A percentile compares a stretch with the other conserved stretches of the same genome.
Conservation (phyloP, 805 yeast species). For the Priceomyces fermenticarens region DNA sequence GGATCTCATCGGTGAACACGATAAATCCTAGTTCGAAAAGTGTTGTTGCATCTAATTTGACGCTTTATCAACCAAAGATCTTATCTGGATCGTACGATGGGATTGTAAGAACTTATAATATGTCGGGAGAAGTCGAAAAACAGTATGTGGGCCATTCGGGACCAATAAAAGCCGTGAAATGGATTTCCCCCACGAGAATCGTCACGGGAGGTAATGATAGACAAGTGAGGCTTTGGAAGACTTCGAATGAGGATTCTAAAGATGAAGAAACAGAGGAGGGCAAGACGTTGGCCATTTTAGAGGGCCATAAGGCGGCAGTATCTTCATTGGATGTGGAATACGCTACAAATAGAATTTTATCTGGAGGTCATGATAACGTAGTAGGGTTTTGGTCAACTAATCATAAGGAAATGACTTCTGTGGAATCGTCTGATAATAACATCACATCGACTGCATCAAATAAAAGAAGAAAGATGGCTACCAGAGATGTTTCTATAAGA, state of each 20-base stretch:
- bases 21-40: slow-evolving; percentile 31
- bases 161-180: slow-evolving; percentile 77
- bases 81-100: slow-evolving; percentile 94
- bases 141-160: slow-evolving; percentile 88
- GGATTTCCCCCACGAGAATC: slow-evolving; percentile 71
- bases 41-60: slow-evolving; percentile 18
- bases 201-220: slow-evolving; percentile 89
- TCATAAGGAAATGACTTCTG: slow-evolving; percentile 74
- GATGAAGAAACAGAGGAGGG: slow-evolving; percentile 54
- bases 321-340: slow-evolving; percentile 64
- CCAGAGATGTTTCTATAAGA: slow-evolving; percentile 70
- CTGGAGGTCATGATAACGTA: slow-evolving; percentile 79
- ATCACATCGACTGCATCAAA: slow-evolving; percentile 74
- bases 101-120: slow-evolving; percentile 82
- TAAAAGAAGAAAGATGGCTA: slow-evolving; percentile 81
- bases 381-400: slow-evolving; percentile 88
- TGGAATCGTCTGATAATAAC: slow-evolving; percentile 44
- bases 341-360: slow-evolving; percentile 59
- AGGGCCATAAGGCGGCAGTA: slow-evolving; percentile 90
- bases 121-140: slow-evolving; percentile 73
- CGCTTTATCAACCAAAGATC: slow-evolving; percentile 49
- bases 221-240: slow-evolving; percentile 84
- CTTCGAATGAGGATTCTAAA: slow-evolving; percentile 41
- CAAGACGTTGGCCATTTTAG: slow-evolving; percentile 77
- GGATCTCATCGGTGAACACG: slow-evolving; percentile 80